Evolutionary conservation across 768 basidiomycete genomes (phyloP).

Genomic region (Trichaptum fuscoviolaceum): DNA sequence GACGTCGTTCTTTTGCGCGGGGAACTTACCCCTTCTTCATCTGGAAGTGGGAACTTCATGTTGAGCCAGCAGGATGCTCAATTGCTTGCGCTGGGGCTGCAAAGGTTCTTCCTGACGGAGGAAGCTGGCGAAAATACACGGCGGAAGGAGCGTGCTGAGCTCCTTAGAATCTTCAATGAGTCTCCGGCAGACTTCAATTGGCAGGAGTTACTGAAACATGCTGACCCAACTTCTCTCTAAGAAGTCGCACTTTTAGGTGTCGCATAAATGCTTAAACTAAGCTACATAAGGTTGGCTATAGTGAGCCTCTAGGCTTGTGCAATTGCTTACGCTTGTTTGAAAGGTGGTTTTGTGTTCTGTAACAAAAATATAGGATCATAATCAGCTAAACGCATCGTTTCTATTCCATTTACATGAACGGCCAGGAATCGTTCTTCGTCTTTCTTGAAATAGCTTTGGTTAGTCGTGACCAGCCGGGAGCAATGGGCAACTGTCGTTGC

Average conservation of each 20-base stretch:
- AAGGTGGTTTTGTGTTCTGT: too few relatives aligned
- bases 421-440: too few relatives aligned
- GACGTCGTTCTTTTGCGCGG: slow-evolving; percentile 83
- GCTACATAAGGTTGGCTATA: too few relatives aligned
- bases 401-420: too few relatives aligned
- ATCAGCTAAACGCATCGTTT: too few relatives aligned
- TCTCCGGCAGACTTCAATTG: slow-evolving; percentile 75
- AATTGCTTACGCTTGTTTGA: too few relatives aligned
- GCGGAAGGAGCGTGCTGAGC: slow-evolving; percentile 37
- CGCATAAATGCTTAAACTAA: too few relatives aligned
- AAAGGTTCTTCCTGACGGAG: slow-evolving; percentile 80
- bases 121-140: slow-evolving; percentile 23
- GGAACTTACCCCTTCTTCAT: slow-evolving; percentile 74
- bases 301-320: too few relatives aligned
- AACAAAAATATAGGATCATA: too few relatives aligned
- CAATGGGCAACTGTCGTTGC: too few relatives aligned
- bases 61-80: slow-evolving; percentile 82
- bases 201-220: slow-evolving; percentile 65
- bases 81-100: slow-evolving; percentile 69
- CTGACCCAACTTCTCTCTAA: slow-evolving; percentile 11
- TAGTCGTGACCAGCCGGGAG: too few relatives aligned
- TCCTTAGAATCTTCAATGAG: slow-evolving; percentile 74
- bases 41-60: slow-evolving; percentile 39
- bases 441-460: too few relatives aligned
- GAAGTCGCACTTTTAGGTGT: not conserved